A percentile compares a stretch with the other conserved stretches of the same genome.
These are phyloP conservation scores for Alternaria consortialis DNA, from an alignment of 2,329 filamentous ascomycete species.

Conservation along the genomic window DNA sequence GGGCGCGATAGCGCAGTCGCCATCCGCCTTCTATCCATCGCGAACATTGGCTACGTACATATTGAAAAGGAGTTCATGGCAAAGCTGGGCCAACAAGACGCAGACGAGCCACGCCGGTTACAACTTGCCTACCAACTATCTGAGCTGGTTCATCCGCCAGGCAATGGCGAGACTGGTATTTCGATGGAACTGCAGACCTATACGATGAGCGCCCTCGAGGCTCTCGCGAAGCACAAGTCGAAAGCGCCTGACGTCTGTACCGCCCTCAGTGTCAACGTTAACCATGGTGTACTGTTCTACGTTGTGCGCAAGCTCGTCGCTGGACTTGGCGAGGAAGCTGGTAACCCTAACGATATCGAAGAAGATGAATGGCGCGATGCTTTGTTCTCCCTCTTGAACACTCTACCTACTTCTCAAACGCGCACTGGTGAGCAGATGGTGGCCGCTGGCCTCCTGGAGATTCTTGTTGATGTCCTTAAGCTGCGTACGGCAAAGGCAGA, in stretches of 20 bases:
- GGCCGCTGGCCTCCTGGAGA: conserved; percentile 85
- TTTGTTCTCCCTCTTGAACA: conserved; percentile 85
- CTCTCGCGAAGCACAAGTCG: conserved; percentile 79
- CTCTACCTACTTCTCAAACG: conserved; percentile 74
- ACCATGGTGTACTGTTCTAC: conserved; percentile 94
- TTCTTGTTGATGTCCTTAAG: conserved; percentile 87
- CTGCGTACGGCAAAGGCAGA: conserved; percentile 83
- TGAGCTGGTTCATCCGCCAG: conserved; percentile 86
- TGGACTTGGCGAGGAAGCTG: conserved; percentile 68
- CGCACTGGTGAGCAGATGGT: conserved; percentile 85
- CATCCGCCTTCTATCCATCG: conserved; percentile 84
- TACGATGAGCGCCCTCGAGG: conserved; percentile 82
- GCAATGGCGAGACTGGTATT: conserved; percentile 71
- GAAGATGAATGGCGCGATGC: conserved; percentile 92
- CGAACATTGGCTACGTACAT: conserved; percentile 90
- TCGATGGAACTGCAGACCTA: conserved; percentile 83
- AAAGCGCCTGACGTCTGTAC: conserved; percentile 84
- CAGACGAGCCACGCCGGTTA: conserved; percentile 85
- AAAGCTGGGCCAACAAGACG: conserved; percentile 85
- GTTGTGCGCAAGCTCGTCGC: conserved; percentile 89
- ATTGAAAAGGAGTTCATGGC: conserved; percentile 83
- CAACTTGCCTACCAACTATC: conserved; percentile 93
- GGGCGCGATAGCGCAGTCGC: conserved; percentile 79
- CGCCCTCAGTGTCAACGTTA: conserved; percentile 94
- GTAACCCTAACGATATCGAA: conserved; percentile 65